Conservation (phyloP, 1,284 basidiomycete genomes). For the Puccinia sorghi region DNA sequence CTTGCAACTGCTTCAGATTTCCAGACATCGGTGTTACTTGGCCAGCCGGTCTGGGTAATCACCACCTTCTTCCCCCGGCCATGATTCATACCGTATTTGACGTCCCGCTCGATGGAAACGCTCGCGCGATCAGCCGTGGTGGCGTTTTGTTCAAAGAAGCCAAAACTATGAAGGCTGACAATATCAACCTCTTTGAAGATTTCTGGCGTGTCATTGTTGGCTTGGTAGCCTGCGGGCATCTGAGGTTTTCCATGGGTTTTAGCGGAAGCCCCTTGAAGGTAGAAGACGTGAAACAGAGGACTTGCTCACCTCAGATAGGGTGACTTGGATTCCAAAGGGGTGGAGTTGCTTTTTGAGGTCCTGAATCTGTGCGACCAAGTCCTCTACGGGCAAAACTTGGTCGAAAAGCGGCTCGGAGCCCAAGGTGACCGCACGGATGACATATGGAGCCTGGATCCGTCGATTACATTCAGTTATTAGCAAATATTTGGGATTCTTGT, state of each 20-base stretch:
- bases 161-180: slow-evolving; percentile 70
- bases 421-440: slow-evolving; percentile 69
- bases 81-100: slow-evolving; percentile 64
- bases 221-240: slow-evolving; percentile 53
- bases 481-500: too few relatives aligned
- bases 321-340: slow-evolving; percentile 67
- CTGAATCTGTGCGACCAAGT: slow-evolving; percentile 66
- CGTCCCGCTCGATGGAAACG: slow-evolving; percentile 66
- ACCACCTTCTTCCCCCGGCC: slow-evolving; percentile 64
- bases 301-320: slow-evolving; percentile 62
- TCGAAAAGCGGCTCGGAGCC: slow-evolving; percentile 76
- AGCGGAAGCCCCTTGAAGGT: background rate
- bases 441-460: slow-evolving; percentile 64
- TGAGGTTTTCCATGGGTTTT: background rate
- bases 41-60: slow-evolving; percentile 56
- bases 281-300: background rate
- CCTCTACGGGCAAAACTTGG: slow-evolving; percentile 62
- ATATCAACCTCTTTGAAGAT: slow-evolving; percentile 69
- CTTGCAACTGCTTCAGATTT: slow-evolving; percentile 52
- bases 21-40: slow-evolving; percentile 53
- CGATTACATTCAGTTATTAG: background rate
- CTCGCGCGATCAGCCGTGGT: slow-evolving; percentile 68
- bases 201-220: slow-evolving; percentile 33
- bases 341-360: slow-evolving; percentile 64
- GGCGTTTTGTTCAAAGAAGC: slow-evolving; percentile 68